Base-by-base conservation (phyloP, 1,284 basidiomycete genomes). In the Malassezia furfur region DNA sequence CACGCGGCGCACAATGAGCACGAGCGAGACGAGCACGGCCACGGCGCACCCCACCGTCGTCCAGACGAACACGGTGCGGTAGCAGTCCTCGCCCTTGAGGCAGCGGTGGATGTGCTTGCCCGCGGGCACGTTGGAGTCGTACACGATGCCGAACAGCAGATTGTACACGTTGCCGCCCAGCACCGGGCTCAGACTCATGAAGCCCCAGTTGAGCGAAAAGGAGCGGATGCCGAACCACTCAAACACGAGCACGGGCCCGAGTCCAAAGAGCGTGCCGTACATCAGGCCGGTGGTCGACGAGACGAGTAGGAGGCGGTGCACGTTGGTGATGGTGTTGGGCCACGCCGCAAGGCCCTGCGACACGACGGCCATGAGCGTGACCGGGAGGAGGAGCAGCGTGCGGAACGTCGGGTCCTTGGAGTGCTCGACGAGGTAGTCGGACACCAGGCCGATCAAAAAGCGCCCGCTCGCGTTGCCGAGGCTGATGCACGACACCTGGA, bases 211-310 rank as follows among this genome's bases (percentile, higher is more conserved):
- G 76, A 89, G 84, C 3, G 83, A 83, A 66, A 87, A 84, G 65
- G 85, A 84, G 82, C 84, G 77, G 70, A 89, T 78, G 6, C 89
- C 88, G 64, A 91, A 91, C 85, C 86, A 89, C 65, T 91, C 89
- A 25, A 91, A 81, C 31, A 82, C 79, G 25, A 91, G 79, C 32
- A 85, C 84, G 0, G 88, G 87, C 65, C 82, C 80, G 14, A 86
- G 77, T 5, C 87, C 87, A 66, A 88, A 91, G 51, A 87, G 77
- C 28, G 82, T 81, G 1, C 88, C 88, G 63, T 91, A 88, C 0
- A 85, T 82, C 6, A 87, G 68, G 0, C 86, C 87, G 0, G 87
- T 78, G 14, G 85, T 66, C 1, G 80, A 78, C 49, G 86, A 91
- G 1, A 88, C 84, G 21, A 82, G 79, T 84, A 88, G 90, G 3